Base-by-base conservation (phyloP, 176 grass and related monocot species). In the Miscanthus lutarioriparius region DNA sequence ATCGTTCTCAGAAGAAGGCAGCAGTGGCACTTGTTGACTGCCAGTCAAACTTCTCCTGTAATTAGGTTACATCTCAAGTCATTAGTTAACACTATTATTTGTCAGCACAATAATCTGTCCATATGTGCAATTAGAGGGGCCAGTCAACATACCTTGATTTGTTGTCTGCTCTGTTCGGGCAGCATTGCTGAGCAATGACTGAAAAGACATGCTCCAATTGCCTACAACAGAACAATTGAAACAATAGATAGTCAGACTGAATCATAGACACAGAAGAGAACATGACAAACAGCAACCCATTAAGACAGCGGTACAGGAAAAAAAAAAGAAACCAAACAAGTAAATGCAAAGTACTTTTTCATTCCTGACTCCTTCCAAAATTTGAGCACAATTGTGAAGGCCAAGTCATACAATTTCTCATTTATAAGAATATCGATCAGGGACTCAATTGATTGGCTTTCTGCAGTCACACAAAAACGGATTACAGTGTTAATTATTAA, bases 131-230 rank as follows among this genome's bases (percentile, higher is more conserved):
- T 23, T 51, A 69, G 48, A 69, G 51, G 25, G 58, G 70, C 44
- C 38, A 67, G 72, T 35, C n/a, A 76, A 76, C 70, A 77, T 65
- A 86, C 79, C 49, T 75, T 85, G 78, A 54, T 78, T 62, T 62
- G 58, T 75, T 86, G 78, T 85, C 87, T 69, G 86, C 80, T 83
- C 85, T 88, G 80, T 68, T 89, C 35, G 87, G 32, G 81, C 96
- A 95, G 72, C 96, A 98, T 54, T 95, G 89, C 73, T 85, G 91
- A 27, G 96, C 87, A 51, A 98, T 88, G 63, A 87, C 70, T 85
- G 94, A 84, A 89, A 98, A 98, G 36, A 89, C 89, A 75, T 41
- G 86, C 61, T 98, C 96, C 80, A 98, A 48, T 89, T 95, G 93
- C 88, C 96, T 98, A 75, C n/a, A 64, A 78, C 78, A 6, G 4